Evolutionary conservation across 2,329 filamentous ascomycete genomes (phyloP).

Genomic region (Paraphaeosphaeria minitans): DNA sequence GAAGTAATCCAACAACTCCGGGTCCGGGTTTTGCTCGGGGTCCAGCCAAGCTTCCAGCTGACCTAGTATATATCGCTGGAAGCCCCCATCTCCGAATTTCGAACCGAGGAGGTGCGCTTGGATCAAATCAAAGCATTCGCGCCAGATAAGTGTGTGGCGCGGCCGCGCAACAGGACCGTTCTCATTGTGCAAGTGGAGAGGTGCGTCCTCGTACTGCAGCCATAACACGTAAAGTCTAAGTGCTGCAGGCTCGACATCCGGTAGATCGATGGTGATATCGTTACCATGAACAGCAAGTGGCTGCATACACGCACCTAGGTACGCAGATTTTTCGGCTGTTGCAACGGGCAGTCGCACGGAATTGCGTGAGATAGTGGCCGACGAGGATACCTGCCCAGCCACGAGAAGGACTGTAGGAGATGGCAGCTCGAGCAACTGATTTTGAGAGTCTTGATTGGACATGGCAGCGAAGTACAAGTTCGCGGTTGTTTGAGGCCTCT

Average conservation of each 20-base stretch:
- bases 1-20: conserved; percentile 8
- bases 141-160: conserved; percentile 8
- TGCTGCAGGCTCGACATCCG: conserved; percentile 16
- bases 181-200: conserved; percentile 1
- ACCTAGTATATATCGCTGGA: conserved; percentile 10
- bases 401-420: conserved; percentile 14
- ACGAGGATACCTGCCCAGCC: conserved; percentile 14
- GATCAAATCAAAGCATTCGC: conserved; percentile 20
- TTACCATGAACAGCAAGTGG: not conserved
- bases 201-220: conserved; percentile 9
- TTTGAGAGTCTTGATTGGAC: not conserved
- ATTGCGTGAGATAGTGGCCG: conserved; percentile 14
- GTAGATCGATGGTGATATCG: conserved; percentile 6
- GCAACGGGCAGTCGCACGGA: conserved; percentile 9
- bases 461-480: not conserved
- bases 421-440: not conserved
- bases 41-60: conserved; percentile 8
- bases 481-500: not conserved
- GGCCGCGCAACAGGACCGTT: not conserved
- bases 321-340: conserved; percentile 13
- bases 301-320: conserved; percentile 14
- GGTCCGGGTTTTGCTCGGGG: conserved; percentile 1
- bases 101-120: conserved; percentile 25
- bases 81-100: conserved; percentile 11
- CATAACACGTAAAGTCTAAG: conserved; percentile 23